Conservation (phyloP, 177 flowering plant species). For the Vitis hybrid region DNA sequence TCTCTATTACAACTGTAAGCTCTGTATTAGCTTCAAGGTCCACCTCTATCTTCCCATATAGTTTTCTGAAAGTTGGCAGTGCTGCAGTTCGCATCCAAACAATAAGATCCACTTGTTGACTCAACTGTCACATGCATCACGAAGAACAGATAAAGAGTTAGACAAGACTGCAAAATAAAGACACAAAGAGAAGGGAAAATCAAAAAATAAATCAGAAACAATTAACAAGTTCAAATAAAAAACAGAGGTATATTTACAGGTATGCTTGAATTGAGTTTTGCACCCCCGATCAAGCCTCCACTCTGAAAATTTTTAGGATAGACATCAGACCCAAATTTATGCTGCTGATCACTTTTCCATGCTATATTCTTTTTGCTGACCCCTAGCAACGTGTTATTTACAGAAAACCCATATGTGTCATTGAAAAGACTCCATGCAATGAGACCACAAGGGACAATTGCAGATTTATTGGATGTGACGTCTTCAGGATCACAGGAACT, state of each 20-base stretch:
- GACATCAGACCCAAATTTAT: constrained; percentile 69
- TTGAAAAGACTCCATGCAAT: constrained; percentile 92
- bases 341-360: constrained; percentile 71
- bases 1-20: constrained; percentile 59
- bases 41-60: constrained; percentile 81
- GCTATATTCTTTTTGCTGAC: constrained; percentile 73
- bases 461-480: constrained; percentile 11
- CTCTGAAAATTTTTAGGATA: constrained; percentile 82
- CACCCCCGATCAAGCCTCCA: constrained; percentile 67
- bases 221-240: not conserved
- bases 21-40: constrained; percentile 60
- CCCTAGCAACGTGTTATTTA: constrained; percentile 31
- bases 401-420: constrained; percentile 67
- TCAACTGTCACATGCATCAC: constrained; percentile 52
- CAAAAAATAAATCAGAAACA: not conserved
- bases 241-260: constrained; percentile 40
- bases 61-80: constrained; percentile 85
- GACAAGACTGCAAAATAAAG: not conserved
- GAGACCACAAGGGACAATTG: constrained; percentile 87
- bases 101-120: constrained; percentile 90
- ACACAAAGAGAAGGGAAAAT: not conserved
- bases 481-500: constrained; percentile 53
- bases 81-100: constrained; percentile 99
- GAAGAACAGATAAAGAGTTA: not conserved
- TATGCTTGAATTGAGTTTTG: constrained; percentile 57